A percentile compares a stretch with the other conserved stretches of the same genome.
These are phyloP conservation scores for Alternaria panax DNA, from an alignment of 2,329 filamentous ascomycete species.

Conservation along the genomic window DNA sequence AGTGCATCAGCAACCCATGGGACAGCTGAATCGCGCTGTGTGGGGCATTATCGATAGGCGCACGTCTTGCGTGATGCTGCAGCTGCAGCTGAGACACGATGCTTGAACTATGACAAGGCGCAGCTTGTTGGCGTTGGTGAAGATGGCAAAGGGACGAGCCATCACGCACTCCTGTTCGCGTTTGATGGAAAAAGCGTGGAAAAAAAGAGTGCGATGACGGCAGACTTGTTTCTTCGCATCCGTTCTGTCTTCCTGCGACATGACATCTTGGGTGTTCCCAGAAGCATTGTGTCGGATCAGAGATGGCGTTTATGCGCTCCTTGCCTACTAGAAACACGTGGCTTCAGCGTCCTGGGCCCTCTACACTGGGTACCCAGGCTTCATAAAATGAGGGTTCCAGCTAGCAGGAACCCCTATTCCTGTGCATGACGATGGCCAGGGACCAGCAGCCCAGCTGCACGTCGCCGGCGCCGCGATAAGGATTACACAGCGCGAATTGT, in stretches of 20 bases:
- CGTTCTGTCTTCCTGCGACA: conserved; percentile 13
- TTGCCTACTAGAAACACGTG: conserved; percentile 6
- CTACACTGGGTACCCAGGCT: conserved; percentile 12
- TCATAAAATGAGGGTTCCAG: conserved; percentile 21
- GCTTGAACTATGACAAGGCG: not conserved
- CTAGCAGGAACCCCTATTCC: conserved; percentile 16
- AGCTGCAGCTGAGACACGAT: not conserved
- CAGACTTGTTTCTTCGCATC: not conserved
- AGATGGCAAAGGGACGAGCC: not conserved
- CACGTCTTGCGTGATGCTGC: not conserved
- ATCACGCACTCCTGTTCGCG: not conserved
- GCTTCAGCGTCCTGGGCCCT: conserved; percentile 11
- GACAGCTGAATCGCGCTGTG: conserved; percentile 1
- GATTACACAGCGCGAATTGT: not conserved
- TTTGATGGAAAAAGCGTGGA: not conserved
- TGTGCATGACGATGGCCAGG: not conserved
- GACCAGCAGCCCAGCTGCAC: conserved; percentile 3
- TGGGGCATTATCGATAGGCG: conserved; percentile 14
- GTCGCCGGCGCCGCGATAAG: conserved; percentile 1
- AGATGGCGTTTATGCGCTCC: conserved; percentile 26
- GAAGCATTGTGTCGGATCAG: conserved; percentile 5
- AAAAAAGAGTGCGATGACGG: not conserved
- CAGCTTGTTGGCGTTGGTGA: not conserved
- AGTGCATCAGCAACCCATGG: not conserved
- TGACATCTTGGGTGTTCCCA: conserved; percentile 21